Percentiles rank a stretch among this genome's conserved stretches.
These are phyloP conservation scores for Voacanga thouarsii DNA, from an alignment of 257 asterid species.

Conservation along the genomic window DNA sequence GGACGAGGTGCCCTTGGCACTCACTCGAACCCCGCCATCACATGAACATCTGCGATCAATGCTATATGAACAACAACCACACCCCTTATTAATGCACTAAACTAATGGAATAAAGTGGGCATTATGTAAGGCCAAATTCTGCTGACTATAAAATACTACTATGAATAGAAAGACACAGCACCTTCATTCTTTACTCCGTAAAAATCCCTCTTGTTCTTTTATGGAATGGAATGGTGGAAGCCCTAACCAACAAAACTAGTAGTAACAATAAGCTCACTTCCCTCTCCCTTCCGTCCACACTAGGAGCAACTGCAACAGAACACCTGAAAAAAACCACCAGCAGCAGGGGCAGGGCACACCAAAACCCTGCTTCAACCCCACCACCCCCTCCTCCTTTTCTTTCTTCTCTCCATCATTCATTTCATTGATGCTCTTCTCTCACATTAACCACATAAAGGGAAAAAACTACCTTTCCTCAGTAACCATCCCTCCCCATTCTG, in stretches of 20 bases:
- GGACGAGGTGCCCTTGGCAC: no score
- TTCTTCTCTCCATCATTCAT: background rate
- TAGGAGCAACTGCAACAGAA: background rate
- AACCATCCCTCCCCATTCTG: background rate
- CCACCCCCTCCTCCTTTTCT: slow-evolving; percentile 4
- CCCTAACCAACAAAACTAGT: no score
- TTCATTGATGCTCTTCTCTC: slow-evolving; percentile 4
- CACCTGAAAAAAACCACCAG: background rate
- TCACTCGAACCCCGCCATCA: no score
- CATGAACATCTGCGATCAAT: no score
- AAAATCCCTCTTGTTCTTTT: slow-evolving; percentile 17
- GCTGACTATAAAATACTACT: background rate
- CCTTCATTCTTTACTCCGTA: background rate
- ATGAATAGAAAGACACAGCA: background rate
- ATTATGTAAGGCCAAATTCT: slow-evolving; percentile 18
- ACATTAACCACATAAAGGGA: background rate
- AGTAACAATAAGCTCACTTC: background rate
- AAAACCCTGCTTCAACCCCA: slow-evolving; percentile 19
- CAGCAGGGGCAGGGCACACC: background rate
- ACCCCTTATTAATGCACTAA: no score
- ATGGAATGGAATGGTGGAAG: background rate
- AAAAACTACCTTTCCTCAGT: slow-evolving; percentile 5
- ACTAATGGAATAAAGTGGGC: background rate
- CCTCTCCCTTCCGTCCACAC: background rate
- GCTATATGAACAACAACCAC: no score